phyloP scores from a whole-genome alignment of 2,329 filamentous ascomycete species.

The Pseudocercospora macadamiae region DNA sequence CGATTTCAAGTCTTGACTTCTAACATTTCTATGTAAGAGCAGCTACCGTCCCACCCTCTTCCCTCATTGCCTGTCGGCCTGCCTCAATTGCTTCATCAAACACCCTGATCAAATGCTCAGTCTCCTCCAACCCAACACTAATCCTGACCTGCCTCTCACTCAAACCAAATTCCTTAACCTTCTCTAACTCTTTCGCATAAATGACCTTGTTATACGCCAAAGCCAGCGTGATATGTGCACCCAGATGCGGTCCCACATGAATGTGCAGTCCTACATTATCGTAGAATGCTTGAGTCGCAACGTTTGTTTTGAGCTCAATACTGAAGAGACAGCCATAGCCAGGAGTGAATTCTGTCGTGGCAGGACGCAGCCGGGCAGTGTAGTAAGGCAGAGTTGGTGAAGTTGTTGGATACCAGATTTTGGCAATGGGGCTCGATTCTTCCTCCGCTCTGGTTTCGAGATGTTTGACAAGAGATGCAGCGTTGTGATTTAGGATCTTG shows the following conservation, averaged over 20 bases:
- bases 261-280: conserved; percentile 47
- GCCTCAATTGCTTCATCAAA: conserved; percentile 3
- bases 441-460: conserved; percentile 45
- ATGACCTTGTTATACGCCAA: conserved; percentile 53
- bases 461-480: conserved; percentile 76
- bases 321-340: conserved; percentile 61
- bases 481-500: conserved; percentile 78
- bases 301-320: conserved; percentile 53
- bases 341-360: conserved; percentile 51
- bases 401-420: conserved; percentile 13
- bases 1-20: neutral
- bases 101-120: neutral
- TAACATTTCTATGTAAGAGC: neutral
- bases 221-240: conserved; percentile 56
- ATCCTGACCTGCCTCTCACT: conserved; percentile 1
- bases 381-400: conserved; percentile 26
- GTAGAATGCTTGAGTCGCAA: conserved; percentile 53
- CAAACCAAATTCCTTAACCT: conserved; percentile 30
- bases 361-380: conserved; percentile 30
- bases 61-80: neutral
- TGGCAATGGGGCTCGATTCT: neutral
- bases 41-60: neutral
- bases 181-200: conserved; percentile 46
- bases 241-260: conserved; percentile 58
- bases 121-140: conserved; percentile 11